Base-by-base conservation (phyloP, 2,329 filamentous ascomycete genomes). In the Bisporella sp. region DNA sequence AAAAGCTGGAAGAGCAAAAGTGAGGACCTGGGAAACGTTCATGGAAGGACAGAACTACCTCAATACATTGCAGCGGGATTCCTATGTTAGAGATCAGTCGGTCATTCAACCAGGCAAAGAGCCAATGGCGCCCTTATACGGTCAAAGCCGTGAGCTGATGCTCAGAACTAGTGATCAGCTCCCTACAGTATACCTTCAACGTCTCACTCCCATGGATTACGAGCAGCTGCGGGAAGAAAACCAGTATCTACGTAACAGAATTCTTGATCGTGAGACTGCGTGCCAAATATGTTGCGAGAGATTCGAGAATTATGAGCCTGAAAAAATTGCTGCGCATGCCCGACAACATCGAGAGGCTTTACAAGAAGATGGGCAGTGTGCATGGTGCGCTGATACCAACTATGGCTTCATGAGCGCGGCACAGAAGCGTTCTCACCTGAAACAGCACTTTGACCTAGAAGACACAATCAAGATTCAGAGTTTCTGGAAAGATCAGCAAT, bases 201-300 rank as follows among this genome's bases (percentile, higher is more conserved):
- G 53, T 5, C 33, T 59, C 5, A 62, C 60, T 4, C 54, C 60
- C 30, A 62, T 58, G 4, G 61, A 64, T 45, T 53, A 59, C n/a
- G 31, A 28, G 4, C 30, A 53, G 1, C 12, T 60, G 5, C 48
- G 46, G 5, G 52, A 57, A 30, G 58, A 63, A 29, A 59, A 58
- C 33, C 53, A 56, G 21, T 45, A 44, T n/a, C 42, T 59, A 5
- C 52, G 59, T n/a, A 62, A 60, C 31, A 49, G 49, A 7, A 45
- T 57, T 5, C 49, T 64, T 8, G 56, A 58, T 7, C 49, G 61
- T 47, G 49, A 50, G 29, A 39, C 50, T 4, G 47, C 33, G 31
- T 64, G 62, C 39, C 46, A 42, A 4, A 46, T 62, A 12, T 64
- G 62, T 41, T 33, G 46, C 2, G 29, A 32, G 7, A 50, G 43